A percentile compares a stretch with the other conserved stretches of the same genome.
These are phyloP conservation scores for Paecilomyces dactylethromorphus DNA, from an alignment of 2,329 filamentous ascomycete species.

Conservation along the genomic window DNA sequence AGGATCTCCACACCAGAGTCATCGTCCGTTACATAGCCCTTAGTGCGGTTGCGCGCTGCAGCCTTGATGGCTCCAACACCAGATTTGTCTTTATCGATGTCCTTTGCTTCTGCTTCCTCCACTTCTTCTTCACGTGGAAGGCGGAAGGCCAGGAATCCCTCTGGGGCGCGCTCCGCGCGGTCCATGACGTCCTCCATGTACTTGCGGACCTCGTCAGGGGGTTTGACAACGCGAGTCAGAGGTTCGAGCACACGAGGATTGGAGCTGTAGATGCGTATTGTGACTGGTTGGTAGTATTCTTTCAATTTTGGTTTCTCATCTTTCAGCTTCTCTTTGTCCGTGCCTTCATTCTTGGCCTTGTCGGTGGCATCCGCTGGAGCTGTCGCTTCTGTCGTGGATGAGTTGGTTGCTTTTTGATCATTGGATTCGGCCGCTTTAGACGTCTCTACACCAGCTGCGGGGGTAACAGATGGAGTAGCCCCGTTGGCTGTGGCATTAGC, in stretches of 20 bases:
- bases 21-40: slow-evolving; percentile 15
- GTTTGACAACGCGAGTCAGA: slow-evolving; percentile 50
- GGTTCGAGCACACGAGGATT: slow-evolving; percentile 49
- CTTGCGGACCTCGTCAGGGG: slow-evolving; percentile 45
- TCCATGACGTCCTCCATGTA: slow-evolving; percentile 55
- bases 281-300: slow-evolving; percentile 48
- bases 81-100: slow-evolving; percentile 17
- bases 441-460: slow-evolving; percentile 9
- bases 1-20: slow-evolving; percentile 17
- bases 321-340: slow-evolving; percentile 7
- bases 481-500: neutral
- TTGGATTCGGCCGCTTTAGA: slow-evolving; percentile 4
- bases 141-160: slow-evolving; percentile 50
- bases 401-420: slow-evolving; percentile 11
- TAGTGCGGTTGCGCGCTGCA: slow-evolving; percentile 13
- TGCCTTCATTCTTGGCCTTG: slow-evolving; percentile 3
- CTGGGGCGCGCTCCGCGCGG: slow-evolving; percentile 48
- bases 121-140: slow-evolving; percentile 39
- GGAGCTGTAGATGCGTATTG: slow-evolving; percentile 50
- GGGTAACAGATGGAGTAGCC: slow-evolving; percentile 11
- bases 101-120: slow-evolving; percentile 9
- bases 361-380: slow-evolving; percentile 4
- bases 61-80: slow-evolving; percentile 1
- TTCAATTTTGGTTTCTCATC: slow-evolving; percentile 20
- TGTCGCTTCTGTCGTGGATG: slow-evolving; percentile 4